phyloP scores from a whole-genome alignment of 805 yeast species.

The Yarrowia sp. region DNA sequence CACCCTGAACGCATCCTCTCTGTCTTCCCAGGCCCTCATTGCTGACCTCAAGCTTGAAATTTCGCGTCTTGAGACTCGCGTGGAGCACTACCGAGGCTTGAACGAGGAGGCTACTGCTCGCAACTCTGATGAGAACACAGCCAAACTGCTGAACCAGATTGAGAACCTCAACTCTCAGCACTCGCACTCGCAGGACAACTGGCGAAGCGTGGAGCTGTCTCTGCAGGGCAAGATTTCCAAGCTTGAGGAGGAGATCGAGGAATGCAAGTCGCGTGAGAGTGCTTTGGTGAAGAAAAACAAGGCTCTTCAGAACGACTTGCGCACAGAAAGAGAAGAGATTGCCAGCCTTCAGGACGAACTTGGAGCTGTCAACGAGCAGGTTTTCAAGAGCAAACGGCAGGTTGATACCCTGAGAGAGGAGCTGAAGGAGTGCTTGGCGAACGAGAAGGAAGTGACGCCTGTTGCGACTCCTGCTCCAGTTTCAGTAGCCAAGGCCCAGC shows the following conservation, averaged over 20 bases:
- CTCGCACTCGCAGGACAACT: conserved; percentile 71
- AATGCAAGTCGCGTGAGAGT: conserved; percentile 30
- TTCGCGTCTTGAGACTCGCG: conserved; percentile 59
- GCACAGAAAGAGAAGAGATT: conserved; percentile 28
- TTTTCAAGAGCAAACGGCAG: conserved; percentile 10
- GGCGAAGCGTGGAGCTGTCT: conserved; percentile 76
- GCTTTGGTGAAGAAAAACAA: conserved; percentile 30
- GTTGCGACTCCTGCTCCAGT: not conserved
- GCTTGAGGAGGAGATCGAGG: conserved; percentile 33
- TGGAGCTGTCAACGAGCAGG: conserved; percentile 23
- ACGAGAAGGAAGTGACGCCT: not conserved
- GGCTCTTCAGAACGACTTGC: conserved; percentile 24
- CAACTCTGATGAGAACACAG: conserved; percentile 37
- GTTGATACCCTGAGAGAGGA: conserved; percentile 3
- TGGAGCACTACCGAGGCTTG: conserved; percentile 65
- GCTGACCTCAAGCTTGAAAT: conserved; percentile 35
- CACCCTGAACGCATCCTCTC: conserved; percentile 19
- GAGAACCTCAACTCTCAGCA: conserved; percentile 66
- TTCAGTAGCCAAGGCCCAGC: not conserved
- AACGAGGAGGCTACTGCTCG: conserved; percentile 49
- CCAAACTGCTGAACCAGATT: conserved; percentile 45
- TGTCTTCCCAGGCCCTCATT: not conserved
- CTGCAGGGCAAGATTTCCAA: conserved; percentile 49
- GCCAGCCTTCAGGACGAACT: conserved; percentile 29
- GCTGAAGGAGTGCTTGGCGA: not conserved